A percentile compares a stretch with the other conserved stretches of the same genome.
Conservation (phyloP, 768 basidiomycete species). For the Hydnum rufescens region DNA sequence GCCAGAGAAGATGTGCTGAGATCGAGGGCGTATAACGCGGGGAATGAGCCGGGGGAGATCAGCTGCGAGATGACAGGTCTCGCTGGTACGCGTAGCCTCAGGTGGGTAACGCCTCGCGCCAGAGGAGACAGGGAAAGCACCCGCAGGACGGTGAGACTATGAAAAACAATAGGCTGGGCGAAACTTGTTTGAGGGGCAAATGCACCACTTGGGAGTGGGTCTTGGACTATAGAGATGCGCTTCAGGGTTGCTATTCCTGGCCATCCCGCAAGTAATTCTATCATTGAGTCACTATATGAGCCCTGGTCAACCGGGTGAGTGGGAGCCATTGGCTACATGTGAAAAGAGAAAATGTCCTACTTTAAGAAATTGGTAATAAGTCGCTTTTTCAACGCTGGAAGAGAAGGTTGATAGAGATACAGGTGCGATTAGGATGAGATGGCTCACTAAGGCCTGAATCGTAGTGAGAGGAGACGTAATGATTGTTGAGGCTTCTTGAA, state of each 20-base stretch:
- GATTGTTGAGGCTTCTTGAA: slow-evolving; percentile 28
- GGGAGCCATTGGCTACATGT: not conserved
- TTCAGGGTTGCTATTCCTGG: slow-evolving; percentile 16
- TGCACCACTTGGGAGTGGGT: slow-evolving; percentile 30
- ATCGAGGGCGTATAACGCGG: slow-evolving; percentile 43
- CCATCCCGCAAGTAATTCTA: slow-evolving; percentile 46
- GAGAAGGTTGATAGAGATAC: not conserved
- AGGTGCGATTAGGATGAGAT: not conserved
- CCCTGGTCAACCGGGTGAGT: slow-evolving; percentile 25
- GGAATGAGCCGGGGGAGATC: slow-evolving; percentile 21
- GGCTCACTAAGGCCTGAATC: slow-evolving; percentile 71
- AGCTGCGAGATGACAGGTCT: slow-evolving; percentile 34
- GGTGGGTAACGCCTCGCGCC: slow-evolving; percentile 26
- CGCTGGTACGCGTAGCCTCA: slow-evolving; percentile 54
- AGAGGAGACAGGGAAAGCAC: slow-evolving; percentile 27
- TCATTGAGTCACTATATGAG: slow-evolving; percentile 61
- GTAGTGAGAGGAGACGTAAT: slow-evolving; percentile 36
- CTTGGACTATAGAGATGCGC: slow-evolving; percentile 32
- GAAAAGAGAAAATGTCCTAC: slow-evolving; percentile 17
- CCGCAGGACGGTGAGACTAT: slow-evolving; percentile 40
- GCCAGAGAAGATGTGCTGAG: slow-evolving; percentile 48
- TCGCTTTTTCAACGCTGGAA: slow-evolving; percentile 44
- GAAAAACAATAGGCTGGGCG: slow-evolving; percentile 82
- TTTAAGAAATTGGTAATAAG: slow-evolving; percentile 68
- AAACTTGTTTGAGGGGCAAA: slow-evolving; percentile 20